Conservation (phyloP, 805 yeast genomes). For the Myxozyma melibiosi region DNA sequence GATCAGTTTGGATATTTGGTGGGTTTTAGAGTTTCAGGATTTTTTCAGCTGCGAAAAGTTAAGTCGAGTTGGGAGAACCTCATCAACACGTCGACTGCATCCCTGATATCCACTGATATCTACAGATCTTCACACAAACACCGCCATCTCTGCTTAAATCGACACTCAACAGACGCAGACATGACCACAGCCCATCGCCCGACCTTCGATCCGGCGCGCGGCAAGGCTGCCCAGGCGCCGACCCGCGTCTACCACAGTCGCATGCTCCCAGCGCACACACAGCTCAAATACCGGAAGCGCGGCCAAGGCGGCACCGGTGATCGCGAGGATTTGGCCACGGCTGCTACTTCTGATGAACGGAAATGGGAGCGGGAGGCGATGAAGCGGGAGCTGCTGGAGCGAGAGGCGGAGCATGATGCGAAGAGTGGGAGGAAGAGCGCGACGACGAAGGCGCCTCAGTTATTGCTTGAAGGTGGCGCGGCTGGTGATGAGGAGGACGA, state of each 20-base stretch:
- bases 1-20: too few species aligned
- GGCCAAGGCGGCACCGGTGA: constrained; percentile 44
- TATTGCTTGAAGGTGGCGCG: constrained; percentile 15
- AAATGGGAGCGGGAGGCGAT: constrained; percentile 34
- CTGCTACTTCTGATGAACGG: constrained; percentile 20
- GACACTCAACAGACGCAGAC: too few species aligned
- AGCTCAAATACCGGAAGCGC: constrained; percentile 50
- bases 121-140: too few species aligned
- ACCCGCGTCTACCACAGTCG: constrained; percentile 58
- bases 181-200: constrained; percentile 77
- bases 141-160: too few species aligned
- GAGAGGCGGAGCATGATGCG: constrained; percentile 32
- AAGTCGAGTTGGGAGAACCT: too few species aligned
- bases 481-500: background rate
- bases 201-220: constrained; percentile 65
- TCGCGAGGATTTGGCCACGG: constrained; percentile 19
- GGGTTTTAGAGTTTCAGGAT: too few species aligned
- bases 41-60: too few species aligned
- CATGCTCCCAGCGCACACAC: constrained; percentile 56
- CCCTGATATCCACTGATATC: too few species aligned
- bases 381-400: constrained; percentile 35
- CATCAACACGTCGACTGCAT: too few species aligned
- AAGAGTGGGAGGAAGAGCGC: constrained; percentile 19
- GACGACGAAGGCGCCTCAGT: background rate
- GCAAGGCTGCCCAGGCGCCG: constrained; percentile 48